phyloP scores from a whole-genome alignment of 2,329 filamentous ascomycete species.

The Trichoderma sp. region DNA sequence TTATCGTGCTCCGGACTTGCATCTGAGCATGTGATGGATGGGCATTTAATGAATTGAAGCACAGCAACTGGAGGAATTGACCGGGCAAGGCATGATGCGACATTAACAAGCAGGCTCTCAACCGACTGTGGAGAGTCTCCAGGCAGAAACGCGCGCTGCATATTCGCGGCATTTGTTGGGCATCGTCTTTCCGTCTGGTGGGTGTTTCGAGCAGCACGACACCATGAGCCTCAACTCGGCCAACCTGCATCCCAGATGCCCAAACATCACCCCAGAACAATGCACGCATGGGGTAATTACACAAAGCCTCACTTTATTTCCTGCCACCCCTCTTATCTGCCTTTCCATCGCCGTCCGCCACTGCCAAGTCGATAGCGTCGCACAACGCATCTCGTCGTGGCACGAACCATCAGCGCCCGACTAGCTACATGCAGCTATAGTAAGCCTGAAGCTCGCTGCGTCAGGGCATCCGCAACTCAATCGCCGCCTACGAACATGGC shows the following conservation, averaged over 20 bases:
- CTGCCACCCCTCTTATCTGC: background rate
- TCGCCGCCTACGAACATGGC: slow-evolving; percentile 9
- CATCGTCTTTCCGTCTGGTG: no score
- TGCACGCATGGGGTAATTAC: background rate
- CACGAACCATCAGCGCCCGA: slow-evolving; percentile 8
- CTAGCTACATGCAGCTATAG: no score
- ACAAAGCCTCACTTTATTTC: background rate
- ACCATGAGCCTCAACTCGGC: background rate
- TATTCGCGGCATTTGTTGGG: background rate
- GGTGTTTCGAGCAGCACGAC: background rate
- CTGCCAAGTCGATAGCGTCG: slow-evolving; percentile 16
- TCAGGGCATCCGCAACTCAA: slow-evolving; percentile 15
- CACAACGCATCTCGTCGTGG: slow-evolving; percentile 13
- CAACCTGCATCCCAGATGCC: background rate
- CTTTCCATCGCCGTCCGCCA: background rate
- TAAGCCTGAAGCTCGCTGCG: background rate
- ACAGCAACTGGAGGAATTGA: background rate
- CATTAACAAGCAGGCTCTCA: background rate
- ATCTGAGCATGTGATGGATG: background rate
- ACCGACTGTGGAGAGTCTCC: background rate
- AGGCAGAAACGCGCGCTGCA: background rate
- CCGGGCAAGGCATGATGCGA: background rate
- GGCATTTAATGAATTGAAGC: background rate
- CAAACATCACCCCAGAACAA: background rate
- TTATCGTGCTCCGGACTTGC: background rate